Evolutionary conservation across 1,284 basidiomycete species (phyloP).

Genomic region (Fomitiporia mediterranea): DNA sequence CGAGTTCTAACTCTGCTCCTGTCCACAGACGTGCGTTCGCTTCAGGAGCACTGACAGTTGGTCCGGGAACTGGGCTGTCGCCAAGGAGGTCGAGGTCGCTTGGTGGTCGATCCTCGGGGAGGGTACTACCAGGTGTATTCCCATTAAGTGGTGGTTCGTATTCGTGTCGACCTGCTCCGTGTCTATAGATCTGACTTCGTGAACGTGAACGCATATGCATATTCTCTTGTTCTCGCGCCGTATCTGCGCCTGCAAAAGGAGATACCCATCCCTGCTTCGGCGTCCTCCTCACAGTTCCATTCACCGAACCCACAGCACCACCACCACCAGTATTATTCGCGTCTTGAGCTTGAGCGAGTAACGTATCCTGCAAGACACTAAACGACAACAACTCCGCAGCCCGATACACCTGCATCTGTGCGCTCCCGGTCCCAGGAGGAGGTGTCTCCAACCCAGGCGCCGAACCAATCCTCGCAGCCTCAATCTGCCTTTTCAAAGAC

Average conservation of each 20-base stretch:
- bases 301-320: conserved; percentile 1
- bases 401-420: conserved; percentile 45
- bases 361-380: conserved; percentile 76
- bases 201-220: conserved; percentile 17
- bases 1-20: conserved; percentile 30
- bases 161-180: conserved; percentile 16
- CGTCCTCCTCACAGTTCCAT: conserved; percentile 10
- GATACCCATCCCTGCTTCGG: conserved; percentile 1
- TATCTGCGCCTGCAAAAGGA: neutral
- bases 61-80: neutral
- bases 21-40: conserved; percentile 20
- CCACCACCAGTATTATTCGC: no score
- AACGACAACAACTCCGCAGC: conserved; percentile 73
- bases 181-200: conserved; percentile 18
- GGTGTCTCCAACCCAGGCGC: conserved; percentile 25
- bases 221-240: neutral
- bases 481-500: conserved; percentile 66
- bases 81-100: neutral
- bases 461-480: conserved; percentile 37
- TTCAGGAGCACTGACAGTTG: no score
- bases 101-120: neutral
- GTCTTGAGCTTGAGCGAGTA: conserved; percentile 42
- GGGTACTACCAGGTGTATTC: neutral
- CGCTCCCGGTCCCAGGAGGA: conserved; percentile 27
- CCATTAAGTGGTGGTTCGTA: conserved; percentile 14